These are phyloP conservation scores for Clonostachys byssicola DNA, from an alignment of 2,329 filamentous ascomycete genomes.

Conservation along the genomic window DNA sequence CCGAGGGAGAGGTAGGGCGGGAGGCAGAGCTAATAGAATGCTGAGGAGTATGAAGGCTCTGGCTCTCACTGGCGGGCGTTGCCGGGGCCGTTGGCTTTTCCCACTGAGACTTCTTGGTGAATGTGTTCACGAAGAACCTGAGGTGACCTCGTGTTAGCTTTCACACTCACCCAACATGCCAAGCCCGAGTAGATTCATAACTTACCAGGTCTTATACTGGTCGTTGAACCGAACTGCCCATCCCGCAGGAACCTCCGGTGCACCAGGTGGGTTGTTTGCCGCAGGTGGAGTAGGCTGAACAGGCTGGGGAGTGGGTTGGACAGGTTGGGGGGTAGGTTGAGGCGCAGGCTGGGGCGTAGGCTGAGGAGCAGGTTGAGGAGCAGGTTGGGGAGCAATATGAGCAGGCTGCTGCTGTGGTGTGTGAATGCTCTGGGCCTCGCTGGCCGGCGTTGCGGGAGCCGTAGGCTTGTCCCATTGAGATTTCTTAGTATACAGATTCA, in stretches of 20 bases:
- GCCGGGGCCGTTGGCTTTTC: constrained; percentile 71
- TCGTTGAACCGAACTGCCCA: constrained; percentile 86
- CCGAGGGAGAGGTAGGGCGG: not conserved
- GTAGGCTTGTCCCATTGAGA: constrained; percentile 89
- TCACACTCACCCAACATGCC: not conserved
- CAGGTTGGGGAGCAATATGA: no score
- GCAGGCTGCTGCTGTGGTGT: no score
- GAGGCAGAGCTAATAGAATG: not conserved
- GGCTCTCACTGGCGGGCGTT: constrained; percentile 17
- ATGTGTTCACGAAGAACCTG: constrained; percentile 88
- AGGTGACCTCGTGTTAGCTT: not conserved
- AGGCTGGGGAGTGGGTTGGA: no score
- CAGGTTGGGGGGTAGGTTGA: no score
- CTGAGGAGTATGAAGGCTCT: no score
- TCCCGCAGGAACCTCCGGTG: constrained; percentile 59
- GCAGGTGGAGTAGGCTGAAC: no score
- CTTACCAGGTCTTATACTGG: constrained; percentile 80
- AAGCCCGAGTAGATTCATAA: not conserved
- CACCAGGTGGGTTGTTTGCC: no score
- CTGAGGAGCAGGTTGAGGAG: no score
- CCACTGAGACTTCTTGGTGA: constrained; percentile 89
- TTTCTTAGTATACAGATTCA: constrained; percentile 81
- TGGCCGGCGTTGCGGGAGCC: constrained; percentile 44
- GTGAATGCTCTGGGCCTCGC: no score
- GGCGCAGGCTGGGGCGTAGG: no score